Base-by-base conservation (phyloP, 352 stramenopile species). In the Globisporangium nagaii region DNA sequence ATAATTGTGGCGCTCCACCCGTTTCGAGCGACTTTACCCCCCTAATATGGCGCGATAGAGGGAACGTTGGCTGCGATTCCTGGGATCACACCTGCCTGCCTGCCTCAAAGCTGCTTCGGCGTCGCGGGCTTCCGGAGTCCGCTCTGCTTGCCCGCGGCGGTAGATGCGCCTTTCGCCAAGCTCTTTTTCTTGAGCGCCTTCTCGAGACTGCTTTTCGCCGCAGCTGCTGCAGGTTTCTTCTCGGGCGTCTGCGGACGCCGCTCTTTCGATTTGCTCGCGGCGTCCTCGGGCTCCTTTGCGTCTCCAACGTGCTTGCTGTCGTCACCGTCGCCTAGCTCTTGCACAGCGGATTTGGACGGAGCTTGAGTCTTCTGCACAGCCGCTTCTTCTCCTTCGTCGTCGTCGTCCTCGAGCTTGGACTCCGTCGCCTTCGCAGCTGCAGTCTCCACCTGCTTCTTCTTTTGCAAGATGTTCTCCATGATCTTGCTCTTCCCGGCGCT, bases 101-200 rank as follows among this genome's bases (percentile, higher is more conserved):
- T n/a, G n/a, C 24, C 8, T 58, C 40, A 71, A 9, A 47, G 48
- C 28, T 58, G 49, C 8, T 42, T 61, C 10, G 56, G 43, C 27
- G 56, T 53, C 12, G 30, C 15, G 5, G 39, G 48, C 31, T 59
- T 63, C 13, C 34, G 41, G 17, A 39, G 12, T 8, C 31, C 40
- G 11, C 53, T 44, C 17, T 20, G 7, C 24, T 54, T 54, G 34
- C 22, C 22, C 6, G 31, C 1, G 11, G 24, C 13, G 32, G 10
- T 32, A 12, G 41, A 4, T 37, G 20, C 17, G 7, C 25, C 20
- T 7, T 35, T 50, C 1, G 2, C 25, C 20, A 48, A 20, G n/a
- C 4, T 58, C 36, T 75, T 75, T 58, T 76, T 81, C 60, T 79
- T 75, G 34, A 82, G 53, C 31, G 63, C 71, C 41, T 73, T 74